Evolutionary conservation across 306 rosid genomes (phyloP), one percentile per base, ranked within the genome.

Genomic region (Begonia loranthoides): DNA sequence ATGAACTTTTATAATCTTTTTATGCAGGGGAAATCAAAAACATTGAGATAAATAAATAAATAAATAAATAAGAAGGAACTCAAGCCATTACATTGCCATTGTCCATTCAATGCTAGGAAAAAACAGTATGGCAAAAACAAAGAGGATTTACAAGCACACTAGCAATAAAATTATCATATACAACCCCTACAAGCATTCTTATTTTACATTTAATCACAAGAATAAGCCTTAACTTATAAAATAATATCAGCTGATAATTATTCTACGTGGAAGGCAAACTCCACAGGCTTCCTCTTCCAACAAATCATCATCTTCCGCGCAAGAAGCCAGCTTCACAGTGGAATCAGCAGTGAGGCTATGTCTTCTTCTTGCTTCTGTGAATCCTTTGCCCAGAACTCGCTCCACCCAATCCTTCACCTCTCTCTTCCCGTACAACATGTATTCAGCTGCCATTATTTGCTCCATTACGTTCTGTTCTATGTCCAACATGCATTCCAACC

Each of bases 371-470:
- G 73, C 62, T 71, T 86, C 93, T 39, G 66, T 22, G 54, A 86
- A 83, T 53, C 72, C 92, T 63, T 44, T 68, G 49, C 73, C 62
- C 16, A 90, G 82, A 15, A 80, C 94, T 71, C 70, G 72, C 43
- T 76, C 82, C 34, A 76, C 71, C 99, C 99, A 90, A 36, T 76
- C 77, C 67, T 90, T 88, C 38, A 90, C 80, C 56, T 49, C 86
- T 53, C 14, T 58, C 40, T 59, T 57, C 14, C 61, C 54, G 58
- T 72, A 79, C 4, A 93, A 80, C 12, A 70, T 64, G 58, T 80
- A 86, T 10, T 72, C 73, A 1, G 94, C 88, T 19, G 92, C 88
- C 15, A 90, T 73, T 49, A 90, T 70, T 49, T 71, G 92, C 52
- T 82, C 80, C 67, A 79, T 67, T 59, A 80, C 84, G 64, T 68